A percentile compares a stretch with the other conserved stretches of the same genome.
phyloP scores from a whole-genome alignment of 305 asterid genomes.

The Rubia peregrina region DNA sequence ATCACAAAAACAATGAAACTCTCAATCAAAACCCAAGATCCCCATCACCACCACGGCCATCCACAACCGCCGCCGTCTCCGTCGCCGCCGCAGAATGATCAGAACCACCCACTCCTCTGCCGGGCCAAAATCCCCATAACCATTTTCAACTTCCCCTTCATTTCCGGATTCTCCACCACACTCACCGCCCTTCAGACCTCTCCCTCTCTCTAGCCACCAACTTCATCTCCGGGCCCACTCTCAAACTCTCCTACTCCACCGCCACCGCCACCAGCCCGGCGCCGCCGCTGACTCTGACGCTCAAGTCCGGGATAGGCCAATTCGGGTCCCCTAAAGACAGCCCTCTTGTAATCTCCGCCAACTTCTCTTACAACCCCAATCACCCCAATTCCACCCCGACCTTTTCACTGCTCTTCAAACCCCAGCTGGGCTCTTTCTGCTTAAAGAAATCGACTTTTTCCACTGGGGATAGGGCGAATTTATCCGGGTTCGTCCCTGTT shows the following conservation, averaged over 20 bases:
- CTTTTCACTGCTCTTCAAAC: constrained; percentile 60
- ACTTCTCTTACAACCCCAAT: constrained; percentile 57
- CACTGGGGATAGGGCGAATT: constrained; percentile 27
- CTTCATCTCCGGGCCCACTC: constrained; percentile 60
- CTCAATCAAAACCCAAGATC: constrained; percentile 55
- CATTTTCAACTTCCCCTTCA: constrained; percentile 66
- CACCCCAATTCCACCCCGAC: constrained; percentile 51
- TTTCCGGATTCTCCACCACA: constrained; percentile 77
- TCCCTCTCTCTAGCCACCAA: constrained; percentile 72
- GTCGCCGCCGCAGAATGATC: constrained; percentile 22
- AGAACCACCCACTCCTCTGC: constrained; percentile 49
- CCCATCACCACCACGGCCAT: constrained; percentile 17
- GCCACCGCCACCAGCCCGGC: constrained; percentile 21
- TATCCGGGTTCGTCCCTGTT: constrained; percentile 57
- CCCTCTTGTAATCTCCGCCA: constrained; percentile 66
- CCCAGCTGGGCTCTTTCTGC: constrained; percentile 68
- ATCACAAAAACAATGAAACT: constrained; percentile 41
- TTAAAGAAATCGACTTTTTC: constrained; percentile 58
- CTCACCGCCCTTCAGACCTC: constrained; percentile 68
- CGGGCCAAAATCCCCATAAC: constrained; percentile 79
- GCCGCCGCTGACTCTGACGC: constrained; percentile 53
- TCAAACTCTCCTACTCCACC: constrained; percentile 64
- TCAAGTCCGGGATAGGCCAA: constrained; percentile 73
- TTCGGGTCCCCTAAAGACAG: constrained; percentile 76
- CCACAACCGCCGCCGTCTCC: background rate